These are phyloP conservation scores for Schizochytrium sp. DNA, from an alignment of 108 stramenopile genomes.

Conservation along the genomic window DNA sequence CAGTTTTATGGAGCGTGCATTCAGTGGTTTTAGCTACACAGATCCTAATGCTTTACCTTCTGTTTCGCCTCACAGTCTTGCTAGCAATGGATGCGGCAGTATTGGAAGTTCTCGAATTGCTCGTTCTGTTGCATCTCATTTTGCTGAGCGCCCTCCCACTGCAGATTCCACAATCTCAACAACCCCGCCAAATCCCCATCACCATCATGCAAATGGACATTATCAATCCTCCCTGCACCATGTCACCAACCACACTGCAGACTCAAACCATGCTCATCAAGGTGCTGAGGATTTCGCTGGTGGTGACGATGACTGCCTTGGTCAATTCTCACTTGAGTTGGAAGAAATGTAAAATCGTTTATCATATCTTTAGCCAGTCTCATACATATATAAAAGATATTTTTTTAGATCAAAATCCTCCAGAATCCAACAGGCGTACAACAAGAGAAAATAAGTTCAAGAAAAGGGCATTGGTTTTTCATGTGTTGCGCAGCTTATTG, in stretches of 20 bases:
- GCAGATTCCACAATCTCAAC: neutral
- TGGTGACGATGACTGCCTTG: conserved; percentile 17
- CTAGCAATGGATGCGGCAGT: conserved; percentile 16
- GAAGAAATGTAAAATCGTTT: neutral
- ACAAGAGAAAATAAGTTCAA: too few relatives aligned
- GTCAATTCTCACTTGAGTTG: conserved; percentile 21
- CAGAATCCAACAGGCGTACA: too few relatives aligned
- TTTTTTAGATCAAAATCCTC: too few relatives aligned
- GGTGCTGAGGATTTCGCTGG: neutral
- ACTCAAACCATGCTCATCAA: neutral
- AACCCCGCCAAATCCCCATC: neutral
- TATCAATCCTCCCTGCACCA: neutral
- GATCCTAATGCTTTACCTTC: conserved; percentile 16
- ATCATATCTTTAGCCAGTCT: too few relatives aligned
- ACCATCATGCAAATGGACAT: neutral
- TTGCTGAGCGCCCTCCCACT: neutral
- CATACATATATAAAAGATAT: too few relatives aligned
- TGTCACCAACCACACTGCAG: neutral
- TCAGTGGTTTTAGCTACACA: conserved; percentile 57
- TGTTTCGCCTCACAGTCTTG: neutral
- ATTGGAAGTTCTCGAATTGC: neutral
- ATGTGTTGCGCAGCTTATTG: too few relatives aligned
- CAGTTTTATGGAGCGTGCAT: conserved; percentile 50
- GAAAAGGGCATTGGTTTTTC: too few relatives aligned
- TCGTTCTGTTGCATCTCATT: neutral